Percentiles rank a stretch among this genome's conserved stretches.
These are phyloP conservation scores for Morella rubra DNA, from an alignment of 306 rosid species.

Conservation along the genomic window DNA sequence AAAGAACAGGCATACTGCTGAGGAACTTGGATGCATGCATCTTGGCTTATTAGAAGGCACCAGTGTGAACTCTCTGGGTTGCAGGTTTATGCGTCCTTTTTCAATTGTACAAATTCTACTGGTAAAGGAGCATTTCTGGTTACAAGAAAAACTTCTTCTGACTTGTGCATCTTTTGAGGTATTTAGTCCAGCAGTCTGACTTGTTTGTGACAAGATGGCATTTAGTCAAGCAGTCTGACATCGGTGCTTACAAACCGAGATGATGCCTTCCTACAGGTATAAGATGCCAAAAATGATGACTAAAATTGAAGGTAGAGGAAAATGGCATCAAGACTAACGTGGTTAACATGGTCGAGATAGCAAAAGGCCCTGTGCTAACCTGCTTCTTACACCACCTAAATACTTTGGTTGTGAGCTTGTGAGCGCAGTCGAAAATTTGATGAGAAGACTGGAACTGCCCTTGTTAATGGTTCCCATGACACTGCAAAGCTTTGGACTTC, in stretches of 20 bases:
- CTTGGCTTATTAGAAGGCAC: constrained; percentile 36
- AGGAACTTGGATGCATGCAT: constrained; percentile 42
- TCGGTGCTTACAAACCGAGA: constrained; percentile 81
- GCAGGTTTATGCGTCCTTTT: constrained; percentile 38
- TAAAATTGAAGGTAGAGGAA: constrained; percentile 80
- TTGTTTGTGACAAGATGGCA: constrained; percentile 46
- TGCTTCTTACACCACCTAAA: constrained; percentile 68
- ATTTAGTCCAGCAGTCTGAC: not conserved
- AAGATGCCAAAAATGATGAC: constrained; percentile 93
- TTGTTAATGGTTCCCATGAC: constrained; percentile 80
- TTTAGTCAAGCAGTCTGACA: too few species aligned
- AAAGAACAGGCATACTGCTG: constrained; percentile 41
- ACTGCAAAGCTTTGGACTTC: constrained; percentile 69
- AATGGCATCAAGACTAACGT: constrained; percentile 82
- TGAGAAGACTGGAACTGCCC: constrained; percentile 71
- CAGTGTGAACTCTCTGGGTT: constrained; percentile 27
- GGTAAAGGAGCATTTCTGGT: not conserved
- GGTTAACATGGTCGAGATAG: constrained; percentile 83
- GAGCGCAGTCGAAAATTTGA: constrained; percentile 84
- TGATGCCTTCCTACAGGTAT: constrained; percentile 88
- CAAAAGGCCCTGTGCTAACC: constrained; percentile 84
- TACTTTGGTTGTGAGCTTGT: constrained; percentile 87
- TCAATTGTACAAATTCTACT: constrained; percentile 2
- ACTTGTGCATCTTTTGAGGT: constrained; percentile 28
- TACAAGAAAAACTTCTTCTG: constrained; percentile 16